These are phyloP conservation scores for Botrytis sinoallii DNA, from an alignment of 2,329 filamentous ascomycete genomes.

Conservation along the genomic window DNA sequence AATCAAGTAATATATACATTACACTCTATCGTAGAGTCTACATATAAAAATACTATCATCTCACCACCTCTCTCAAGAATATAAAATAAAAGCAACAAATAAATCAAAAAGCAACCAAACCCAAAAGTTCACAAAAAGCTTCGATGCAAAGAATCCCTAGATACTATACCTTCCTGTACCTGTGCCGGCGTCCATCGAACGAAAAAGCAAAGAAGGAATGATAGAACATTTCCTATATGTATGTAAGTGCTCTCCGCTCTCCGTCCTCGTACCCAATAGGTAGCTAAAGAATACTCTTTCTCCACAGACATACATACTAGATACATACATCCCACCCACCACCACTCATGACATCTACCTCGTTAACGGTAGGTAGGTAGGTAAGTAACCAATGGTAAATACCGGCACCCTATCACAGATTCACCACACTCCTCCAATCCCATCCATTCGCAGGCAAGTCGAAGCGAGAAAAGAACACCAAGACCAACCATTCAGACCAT, in stretches of 20 bases:
- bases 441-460: not conserved
- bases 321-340: not conserved
- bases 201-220: not conserved
- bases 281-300: not conserved
- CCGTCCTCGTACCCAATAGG: not conserved
- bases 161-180: not conserved
- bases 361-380: not conserved
- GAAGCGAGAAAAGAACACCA: not conserved
- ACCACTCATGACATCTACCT: not conserved
- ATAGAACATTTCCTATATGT: not conserved
- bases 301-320: not conserved
- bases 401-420: not conserved
- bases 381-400: not conserved
- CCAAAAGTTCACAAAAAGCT: not conserved
- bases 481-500: too few species aligned
- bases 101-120: too few species aligned
- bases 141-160: not conserved
- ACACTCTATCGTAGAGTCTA: too few species aligned
- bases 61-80: too few species aligned
- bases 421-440: not conserved
- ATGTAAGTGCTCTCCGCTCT: not conserved
- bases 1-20: too few species aligned
- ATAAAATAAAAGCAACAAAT: too few species aligned
- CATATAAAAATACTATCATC: too few species aligned
- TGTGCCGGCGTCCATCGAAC: too few species aligned